Evolutionary conservation across 2,329 filamentous ascomycete genomes (phyloP).

Genomic region (Apiospora pterosperma): DNA sequence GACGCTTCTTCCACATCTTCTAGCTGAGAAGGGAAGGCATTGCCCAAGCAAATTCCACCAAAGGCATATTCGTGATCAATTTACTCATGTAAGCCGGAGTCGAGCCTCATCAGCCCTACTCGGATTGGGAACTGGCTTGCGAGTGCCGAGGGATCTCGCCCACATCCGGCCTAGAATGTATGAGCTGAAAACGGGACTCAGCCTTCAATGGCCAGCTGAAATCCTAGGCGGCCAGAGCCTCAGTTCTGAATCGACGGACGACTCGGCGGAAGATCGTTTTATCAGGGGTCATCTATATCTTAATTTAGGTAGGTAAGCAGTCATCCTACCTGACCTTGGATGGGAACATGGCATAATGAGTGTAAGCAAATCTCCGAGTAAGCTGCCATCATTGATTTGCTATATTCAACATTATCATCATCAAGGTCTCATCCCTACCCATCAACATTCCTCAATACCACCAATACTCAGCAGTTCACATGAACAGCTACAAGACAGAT

Average conservation of each 20-base stretch:
- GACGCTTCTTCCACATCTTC: too few relatives aligned
- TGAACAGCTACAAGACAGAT: conserved; percentile 11
- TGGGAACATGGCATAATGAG: too few relatives aligned
- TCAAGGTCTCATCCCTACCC: neutral
- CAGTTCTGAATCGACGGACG: neutral
- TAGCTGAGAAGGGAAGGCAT: too few relatives aligned
- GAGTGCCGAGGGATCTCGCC: neutral
- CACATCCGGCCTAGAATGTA: neutral
- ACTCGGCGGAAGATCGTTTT: neutral
- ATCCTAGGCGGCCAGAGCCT: neutral
- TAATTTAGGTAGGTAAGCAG: neutral
- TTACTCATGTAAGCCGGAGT: too few relatives aligned
- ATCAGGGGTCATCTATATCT: neutral
- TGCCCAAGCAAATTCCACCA: too few relatives aligned
- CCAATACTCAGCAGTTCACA: conserved; percentile 13
- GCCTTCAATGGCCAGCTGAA: neutral
- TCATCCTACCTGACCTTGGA: too few relatives aligned
- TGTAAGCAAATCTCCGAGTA: too few relatives aligned
- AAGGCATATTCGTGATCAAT: too few relatives aligned
- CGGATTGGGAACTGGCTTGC: neutral
- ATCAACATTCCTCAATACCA: neutral
- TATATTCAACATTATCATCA: neutral
- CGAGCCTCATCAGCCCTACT: neutral
- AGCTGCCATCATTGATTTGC: too few relatives aligned
- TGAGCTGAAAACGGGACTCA: neutral